A percentile compares a stretch with the other conserved stretches of the same genome.
Conservation (phyloP, 176 grass and related monocot species). For the Alloteropsis semialata region DNA sequence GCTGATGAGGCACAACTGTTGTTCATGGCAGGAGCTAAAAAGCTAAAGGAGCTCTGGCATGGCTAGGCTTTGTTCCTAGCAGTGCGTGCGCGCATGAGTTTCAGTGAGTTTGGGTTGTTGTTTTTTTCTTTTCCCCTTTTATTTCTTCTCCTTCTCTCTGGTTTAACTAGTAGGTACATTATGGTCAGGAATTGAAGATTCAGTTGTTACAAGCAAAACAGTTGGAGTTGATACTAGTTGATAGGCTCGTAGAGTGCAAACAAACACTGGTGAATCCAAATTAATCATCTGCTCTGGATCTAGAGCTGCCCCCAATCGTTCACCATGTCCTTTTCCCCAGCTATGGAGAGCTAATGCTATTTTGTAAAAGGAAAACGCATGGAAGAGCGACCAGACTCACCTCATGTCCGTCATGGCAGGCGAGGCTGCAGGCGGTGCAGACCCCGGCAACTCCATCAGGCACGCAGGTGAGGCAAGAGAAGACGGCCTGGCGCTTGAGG, state of each 20-base stretch:
- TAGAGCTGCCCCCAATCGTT: not conserved
- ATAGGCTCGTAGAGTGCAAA: not conserved
- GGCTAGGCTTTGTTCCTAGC: not conserved
- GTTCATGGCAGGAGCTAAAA: not conserved
- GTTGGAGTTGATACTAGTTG: not conserved
- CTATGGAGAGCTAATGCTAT: too few species aligned
- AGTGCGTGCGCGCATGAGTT: too few species aligned
- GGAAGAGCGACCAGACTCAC: slow-evolving; percentile 8
- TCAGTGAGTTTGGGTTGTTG: not conserved
- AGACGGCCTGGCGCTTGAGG: slow-evolving; percentile 95
- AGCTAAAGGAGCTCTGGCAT: not conserved
- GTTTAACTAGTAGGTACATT: not conserved
- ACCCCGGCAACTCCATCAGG: slow-evolving; percentile 72
- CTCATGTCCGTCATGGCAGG: slow-evolving; percentile 98
- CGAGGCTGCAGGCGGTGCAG: slow-evolving; percentile 88
- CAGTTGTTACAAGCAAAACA: not conserved
- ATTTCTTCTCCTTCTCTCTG: not conserved
- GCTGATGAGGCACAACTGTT: not conserved
- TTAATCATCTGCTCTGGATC: not conserved
- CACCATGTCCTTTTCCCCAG: not conserved
- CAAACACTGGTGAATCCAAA: not conserved
- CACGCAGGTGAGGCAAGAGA: slow-evolving; percentile 96
- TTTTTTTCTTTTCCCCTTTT: not conserved
- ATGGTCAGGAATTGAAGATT: not conserved
- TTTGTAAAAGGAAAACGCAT: not conserved